phyloP scores from a whole-genome alignment of 2,329 filamentous ascomycete species.

The Akanthomyces dipterigenus region DNA sequence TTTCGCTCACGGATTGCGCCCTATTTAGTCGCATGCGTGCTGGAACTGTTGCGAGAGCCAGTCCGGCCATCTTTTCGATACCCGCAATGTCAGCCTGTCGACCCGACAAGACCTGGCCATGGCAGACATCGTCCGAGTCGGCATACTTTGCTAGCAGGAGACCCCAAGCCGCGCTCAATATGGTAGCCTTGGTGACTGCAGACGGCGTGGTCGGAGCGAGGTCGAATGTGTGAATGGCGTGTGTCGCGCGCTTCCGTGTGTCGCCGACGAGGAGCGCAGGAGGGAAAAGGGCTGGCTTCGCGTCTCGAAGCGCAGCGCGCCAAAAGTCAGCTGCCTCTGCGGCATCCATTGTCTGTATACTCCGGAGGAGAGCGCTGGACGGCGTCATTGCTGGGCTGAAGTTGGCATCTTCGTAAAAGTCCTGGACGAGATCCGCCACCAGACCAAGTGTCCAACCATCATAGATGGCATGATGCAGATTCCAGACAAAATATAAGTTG shows the following conservation, averaged over 20 bases:
- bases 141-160: slow-evolving; percentile 41
- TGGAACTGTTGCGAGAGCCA: slow-evolving; percentile 49
- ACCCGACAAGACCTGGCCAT: slow-evolving; percentile 48
- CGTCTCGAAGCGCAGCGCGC: not conserved
- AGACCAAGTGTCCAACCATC: not conserved
- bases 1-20: slow-evolving; percentile 36
- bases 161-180: slow-evolving; percentile 36
- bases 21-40: slow-evolving; percentile 37
- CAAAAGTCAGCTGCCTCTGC: not conserved
- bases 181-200: not conserved
- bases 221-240: not conserved
- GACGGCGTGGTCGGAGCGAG: not conserved
- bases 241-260: not conserved
- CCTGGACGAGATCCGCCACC: not conserved
- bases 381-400: not conserved
- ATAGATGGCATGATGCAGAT: not conserved
- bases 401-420: not conserved
- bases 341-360: not conserved
- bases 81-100: slow-evolving; percentile 36
- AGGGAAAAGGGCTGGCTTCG: not conserved
- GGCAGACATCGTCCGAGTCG: slow-evolving; percentile 41
- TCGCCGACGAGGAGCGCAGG: not conserved
- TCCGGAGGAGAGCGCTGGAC: not conserved
- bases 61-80: slow-evolving; percentile 44
- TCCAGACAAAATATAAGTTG: not conserved